Percentiles rank a stretch among this genome's conserved stretches.
Conservation (phyloP, 2,329 filamentous ascomycete species). For the Fusarium circinatum region DNA sequence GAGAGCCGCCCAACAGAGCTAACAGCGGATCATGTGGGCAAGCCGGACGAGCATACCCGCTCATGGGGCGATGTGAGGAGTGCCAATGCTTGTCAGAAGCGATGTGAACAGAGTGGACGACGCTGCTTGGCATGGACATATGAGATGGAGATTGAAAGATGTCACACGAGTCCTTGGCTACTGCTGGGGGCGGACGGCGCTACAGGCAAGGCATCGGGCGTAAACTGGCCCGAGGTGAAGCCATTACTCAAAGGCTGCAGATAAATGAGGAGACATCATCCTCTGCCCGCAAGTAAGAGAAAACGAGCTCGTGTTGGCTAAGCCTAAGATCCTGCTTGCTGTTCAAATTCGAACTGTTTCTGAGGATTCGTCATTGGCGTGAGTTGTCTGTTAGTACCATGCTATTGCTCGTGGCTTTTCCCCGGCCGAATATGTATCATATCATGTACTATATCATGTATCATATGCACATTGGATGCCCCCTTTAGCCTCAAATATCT, state of each 20-base stretch:
- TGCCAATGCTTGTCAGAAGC: conserved; percentile 55
- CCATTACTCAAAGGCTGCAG: conserved; percentile 41
- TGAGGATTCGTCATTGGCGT: conserved; percentile 15
- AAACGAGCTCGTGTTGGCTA: background rate
- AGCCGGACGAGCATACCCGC: conserved; percentile 55
- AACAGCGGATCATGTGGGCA: conserved; percentile 62
- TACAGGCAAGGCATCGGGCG: conserved; percentile 45
- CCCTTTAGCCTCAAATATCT: conserved; percentile 23
- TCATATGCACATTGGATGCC: conserved; percentile 24
- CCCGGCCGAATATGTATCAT: conserved; percentile 17
- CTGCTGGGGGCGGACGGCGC: conserved; percentile 53
- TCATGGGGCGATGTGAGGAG: conserved; percentile 51
- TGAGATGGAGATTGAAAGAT: conserved; percentile 52
- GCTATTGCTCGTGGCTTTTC: conserved; percentile 21
- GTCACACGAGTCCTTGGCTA: conserved; percentile 61
- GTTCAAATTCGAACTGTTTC: conserved; percentile 10
- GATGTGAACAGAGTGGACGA: conserved; percentile 53
- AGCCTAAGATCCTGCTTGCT: conserved; percentile 3
- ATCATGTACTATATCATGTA: conserved; percentile 17
- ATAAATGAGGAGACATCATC: conserved; percentile 18
- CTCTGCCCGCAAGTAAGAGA: background rate
- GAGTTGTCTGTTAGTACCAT: conserved; percentile 8
- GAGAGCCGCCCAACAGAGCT: conserved; percentile 49
- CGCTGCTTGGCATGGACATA: conserved; percentile 64
- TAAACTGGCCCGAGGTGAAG: conserved; percentile 47